Evolutionary conservation across 352 stramenopile species (phyloP).

Genomic region (Blastocystis sp.): DNA sequence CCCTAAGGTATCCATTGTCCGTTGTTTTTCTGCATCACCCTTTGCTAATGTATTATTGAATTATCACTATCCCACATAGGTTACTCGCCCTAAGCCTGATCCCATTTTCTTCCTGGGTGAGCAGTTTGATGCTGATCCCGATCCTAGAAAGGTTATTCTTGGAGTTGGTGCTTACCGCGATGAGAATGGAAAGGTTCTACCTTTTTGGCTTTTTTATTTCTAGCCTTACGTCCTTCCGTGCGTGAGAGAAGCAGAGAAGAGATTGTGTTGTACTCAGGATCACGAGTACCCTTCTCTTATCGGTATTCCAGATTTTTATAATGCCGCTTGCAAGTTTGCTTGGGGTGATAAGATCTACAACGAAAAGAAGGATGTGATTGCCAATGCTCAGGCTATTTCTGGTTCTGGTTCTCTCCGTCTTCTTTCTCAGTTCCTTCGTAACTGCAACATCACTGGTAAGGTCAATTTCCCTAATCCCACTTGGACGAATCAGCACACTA

Average conservation of each 20-base stretch:
- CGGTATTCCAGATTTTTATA: conserved; percentile 86
- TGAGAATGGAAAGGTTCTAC: conserved; percentile 78
- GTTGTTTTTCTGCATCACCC: conserved; percentile 31
- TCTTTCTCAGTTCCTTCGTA: conserved; percentile 88
- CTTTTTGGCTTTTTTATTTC: background rate
- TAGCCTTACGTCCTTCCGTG: conserved; percentile 65
- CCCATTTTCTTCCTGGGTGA: conserved; percentile 72
- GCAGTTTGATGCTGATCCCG: conserved; percentile 80
- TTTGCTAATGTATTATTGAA: conserved; percentile 19
- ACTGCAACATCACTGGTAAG: conserved; percentile 73
- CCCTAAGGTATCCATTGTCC: conserved; percentile 31
- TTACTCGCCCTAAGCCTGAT: conserved; percentile 68
- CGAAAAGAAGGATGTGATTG: conserved; percentile 85
- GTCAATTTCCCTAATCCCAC: conserved; percentile 98
- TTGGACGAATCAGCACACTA: conserved; percentile 97
- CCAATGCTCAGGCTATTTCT: conserved; percentile 87
- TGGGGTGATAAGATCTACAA: conserved; percentile 89
- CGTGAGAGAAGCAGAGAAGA: conserved; percentile 89
- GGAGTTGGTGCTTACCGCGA: conserved; percentile 96
- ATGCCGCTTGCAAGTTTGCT: conserved; percentile 87
- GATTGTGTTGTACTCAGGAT: conserved; percentile 86
- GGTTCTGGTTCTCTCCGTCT: conserved; percentile 94
- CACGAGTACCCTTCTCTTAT: conserved; percentile 96
- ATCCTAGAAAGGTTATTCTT: conserved; percentile 90
- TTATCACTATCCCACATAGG: background rate